Evolutionary conservation across 2,329 filamentous ascomycete species (phyloP).

Genomic region (Ophiostoma fasciatum): DNA sequence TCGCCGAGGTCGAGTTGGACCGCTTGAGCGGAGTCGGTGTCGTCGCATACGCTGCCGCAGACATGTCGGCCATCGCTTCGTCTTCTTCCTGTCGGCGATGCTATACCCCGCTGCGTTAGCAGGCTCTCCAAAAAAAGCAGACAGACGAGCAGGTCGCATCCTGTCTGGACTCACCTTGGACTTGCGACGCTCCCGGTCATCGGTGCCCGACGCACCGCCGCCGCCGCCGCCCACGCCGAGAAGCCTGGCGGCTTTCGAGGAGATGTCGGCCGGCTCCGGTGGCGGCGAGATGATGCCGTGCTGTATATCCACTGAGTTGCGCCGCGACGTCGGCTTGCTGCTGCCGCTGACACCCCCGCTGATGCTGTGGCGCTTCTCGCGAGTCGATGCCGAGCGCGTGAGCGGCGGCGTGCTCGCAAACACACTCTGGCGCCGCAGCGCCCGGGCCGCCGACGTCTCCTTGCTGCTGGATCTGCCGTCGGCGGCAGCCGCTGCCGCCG

Average conservation of each 20-base stretch:
- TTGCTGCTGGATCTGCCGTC: too few species aligned
- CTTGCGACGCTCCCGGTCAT: slow-evolving; percentile 26
- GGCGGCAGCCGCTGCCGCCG: too few species aligned
- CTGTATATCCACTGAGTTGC: slow-evolving; percentile 51
- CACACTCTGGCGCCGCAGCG: slow-evolving; percentile 45
- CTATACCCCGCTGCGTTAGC: slow-evolving; percentile 29
- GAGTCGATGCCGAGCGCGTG: slow-evolving; percentile 53
- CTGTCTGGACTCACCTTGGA: slow-evolving; percentile 28
- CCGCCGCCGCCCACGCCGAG: slow-evolving; percentile 40
- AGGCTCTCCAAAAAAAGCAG: background rate
- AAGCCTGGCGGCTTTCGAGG: slow-evolving; percentile 64
- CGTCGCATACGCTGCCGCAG: too few species aligned
- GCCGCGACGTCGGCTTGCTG: slow-evolving; percentile 51
- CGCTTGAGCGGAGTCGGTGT: slow-evolving; percentile 41
- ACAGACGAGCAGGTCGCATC: background rate
- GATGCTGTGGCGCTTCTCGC: slow-evolving; percentile 43
- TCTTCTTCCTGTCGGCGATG: slow-evolving; percentile 52
- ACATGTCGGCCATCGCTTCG: slow-evolving; percentile 43
- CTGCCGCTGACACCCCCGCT: too few species aligned
- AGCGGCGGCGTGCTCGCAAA: slow-evolving; percentile 55
- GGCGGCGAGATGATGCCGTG: slow-evolving; percentile 57
- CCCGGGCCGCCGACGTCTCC: slow-evolving; percentile 29
- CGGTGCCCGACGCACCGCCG: slow-evolving; percentile 23
- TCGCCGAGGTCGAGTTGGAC: slow-evolving; percentile 47
- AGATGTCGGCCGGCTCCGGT: slow-evolving; percentile 51